phyloP scores from a whole-genome alignment of 1,284 basidiomycete genomes.

The Leccinum cinnamomeum region DNA sequence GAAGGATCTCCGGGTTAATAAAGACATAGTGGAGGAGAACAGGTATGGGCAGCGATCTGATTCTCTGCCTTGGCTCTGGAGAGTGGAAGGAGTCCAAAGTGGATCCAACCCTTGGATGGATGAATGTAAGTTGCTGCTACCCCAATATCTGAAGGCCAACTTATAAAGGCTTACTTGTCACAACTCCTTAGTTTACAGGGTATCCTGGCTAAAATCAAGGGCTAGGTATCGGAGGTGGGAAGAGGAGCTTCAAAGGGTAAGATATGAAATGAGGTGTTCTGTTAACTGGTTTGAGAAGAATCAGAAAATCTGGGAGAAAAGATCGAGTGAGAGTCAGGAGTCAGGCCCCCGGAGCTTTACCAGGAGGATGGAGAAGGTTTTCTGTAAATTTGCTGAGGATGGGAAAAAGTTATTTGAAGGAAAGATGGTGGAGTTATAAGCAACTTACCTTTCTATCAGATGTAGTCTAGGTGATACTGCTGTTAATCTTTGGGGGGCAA shows the following conservation, averaged over 20 bases:
- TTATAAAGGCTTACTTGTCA: no score
- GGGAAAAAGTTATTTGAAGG: no score
- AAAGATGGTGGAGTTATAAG: no score
- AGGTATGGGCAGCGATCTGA: not conserved
- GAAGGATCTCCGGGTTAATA: not conserved
- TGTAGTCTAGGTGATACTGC: no score
- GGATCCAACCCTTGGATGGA: not conserved
- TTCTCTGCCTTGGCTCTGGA: not conserved
- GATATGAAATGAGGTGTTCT: not conserved
- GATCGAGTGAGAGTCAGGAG: no score
- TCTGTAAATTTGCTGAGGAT: no score
- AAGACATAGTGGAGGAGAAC: not conserved
- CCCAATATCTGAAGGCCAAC: not conserved
- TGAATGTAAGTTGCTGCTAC: not conserved
- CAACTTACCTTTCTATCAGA: no score
- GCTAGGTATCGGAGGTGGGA: not conserved
- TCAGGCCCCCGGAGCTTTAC: no score
- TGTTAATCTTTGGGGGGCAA: no score
- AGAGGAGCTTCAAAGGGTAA: not conserved
- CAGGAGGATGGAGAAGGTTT: no score
- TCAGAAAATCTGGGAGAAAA: not conserved
- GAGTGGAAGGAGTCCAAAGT: not conserved
- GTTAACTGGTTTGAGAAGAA: not conserved
- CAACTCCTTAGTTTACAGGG: not conserved
- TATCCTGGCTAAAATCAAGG: not conserved